Evolutionary conservation across 1,284 basidiomycete genomes (phyloP).

Genomic region (Waitea zeae): DNA sequence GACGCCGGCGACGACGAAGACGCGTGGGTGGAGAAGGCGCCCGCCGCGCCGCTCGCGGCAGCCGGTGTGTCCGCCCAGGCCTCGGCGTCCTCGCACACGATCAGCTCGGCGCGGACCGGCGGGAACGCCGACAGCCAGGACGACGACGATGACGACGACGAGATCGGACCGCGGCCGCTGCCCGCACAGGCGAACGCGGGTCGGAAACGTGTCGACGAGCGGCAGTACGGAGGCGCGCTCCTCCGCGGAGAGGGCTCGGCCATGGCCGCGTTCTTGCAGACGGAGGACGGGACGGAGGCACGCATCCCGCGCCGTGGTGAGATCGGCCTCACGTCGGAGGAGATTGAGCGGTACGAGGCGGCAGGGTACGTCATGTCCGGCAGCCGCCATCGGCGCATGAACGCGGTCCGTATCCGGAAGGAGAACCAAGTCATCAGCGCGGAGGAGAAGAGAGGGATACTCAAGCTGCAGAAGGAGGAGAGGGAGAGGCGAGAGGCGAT

Average conservation of each 20-base stretch:
- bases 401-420: slow-evolving; percentile 93
- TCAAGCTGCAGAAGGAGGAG: slow-evolving; percentile 90
- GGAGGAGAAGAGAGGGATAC: slow-evolving; percentile 88
- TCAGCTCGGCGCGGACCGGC: slow-evolving; percentile 10
- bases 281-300: slow-evolving; percentile 52
- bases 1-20: slow-evolving; percentile 31
- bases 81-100: too few species aligned
- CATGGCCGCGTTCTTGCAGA: slow-evolving; percentile 86
- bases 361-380: slow-evolving; percentile 99
- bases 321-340: slow-evolving; percentile 78
- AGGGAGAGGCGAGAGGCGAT: slow-evolving; percentile 77
- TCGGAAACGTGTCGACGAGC: slow-evolving; percentile 47
- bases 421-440: slow-evolving; percentile 98
- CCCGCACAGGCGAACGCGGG: slow-evolving; percentile 15
- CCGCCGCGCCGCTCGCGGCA: slow-evolving; percentile 15
- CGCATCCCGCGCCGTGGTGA: slow-evolving; percentile 98
- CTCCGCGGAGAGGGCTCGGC: slow-evolving; percentile 91
- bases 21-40: slow-evolving; percentile 59
- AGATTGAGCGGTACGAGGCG: slow-evolving; percentile 76
- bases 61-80: too few species aligned
- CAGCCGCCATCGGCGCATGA: slow-evolving; percentile 85
- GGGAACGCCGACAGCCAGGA: slow-evolving; percentile 8
- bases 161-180: slow-evolving; percentile 44
- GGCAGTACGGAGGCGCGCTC: slow-evolving; percentile 71
- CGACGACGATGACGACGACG: slow-evolving; percentile 27